A percentile compares a stretch with the other conserved stretches of the same genome.
Evolutionary conservation across 1,284 basidiomycete genomes (phyloP).

Genomic region (Ganoderma lucidum): DNA sequence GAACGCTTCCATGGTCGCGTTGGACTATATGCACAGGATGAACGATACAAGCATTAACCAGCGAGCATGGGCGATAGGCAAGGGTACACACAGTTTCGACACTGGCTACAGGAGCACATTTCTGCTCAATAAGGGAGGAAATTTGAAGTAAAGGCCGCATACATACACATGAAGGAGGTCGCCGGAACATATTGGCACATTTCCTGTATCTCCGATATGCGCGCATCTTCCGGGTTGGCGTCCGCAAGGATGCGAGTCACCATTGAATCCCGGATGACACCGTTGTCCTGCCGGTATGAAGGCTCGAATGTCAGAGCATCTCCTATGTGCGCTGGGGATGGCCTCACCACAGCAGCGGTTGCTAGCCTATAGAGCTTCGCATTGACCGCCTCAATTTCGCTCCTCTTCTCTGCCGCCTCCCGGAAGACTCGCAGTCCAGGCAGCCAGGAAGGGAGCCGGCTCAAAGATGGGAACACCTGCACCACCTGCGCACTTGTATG

Average conservation of each 20-base stretch:
- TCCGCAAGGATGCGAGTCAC: background rate
- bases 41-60: background rate
- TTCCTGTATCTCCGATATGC: background rate
- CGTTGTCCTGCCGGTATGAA: background rate
- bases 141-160: background rate
- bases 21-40: background rate
- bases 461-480: background rate
- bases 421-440: background rate
- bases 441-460: background rate
- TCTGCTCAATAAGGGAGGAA: background rate
- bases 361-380: background rate
- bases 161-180: background rate
- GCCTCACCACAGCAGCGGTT: background rate
- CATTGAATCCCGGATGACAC: background rate
- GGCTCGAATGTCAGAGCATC: background rate
- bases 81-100: background rate
- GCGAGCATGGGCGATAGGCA: background rate
- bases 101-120: background rate
- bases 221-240: background rate
- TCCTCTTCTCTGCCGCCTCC: background rate
- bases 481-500: background rate
- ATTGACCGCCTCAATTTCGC: background rate
- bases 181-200: background rate
- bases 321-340: background rate
- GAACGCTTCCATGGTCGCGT: conserved; percentile 29